Conservation (phyloP, 306 rosid genomes). For the Lithocarpus polystachyus region DNA sequence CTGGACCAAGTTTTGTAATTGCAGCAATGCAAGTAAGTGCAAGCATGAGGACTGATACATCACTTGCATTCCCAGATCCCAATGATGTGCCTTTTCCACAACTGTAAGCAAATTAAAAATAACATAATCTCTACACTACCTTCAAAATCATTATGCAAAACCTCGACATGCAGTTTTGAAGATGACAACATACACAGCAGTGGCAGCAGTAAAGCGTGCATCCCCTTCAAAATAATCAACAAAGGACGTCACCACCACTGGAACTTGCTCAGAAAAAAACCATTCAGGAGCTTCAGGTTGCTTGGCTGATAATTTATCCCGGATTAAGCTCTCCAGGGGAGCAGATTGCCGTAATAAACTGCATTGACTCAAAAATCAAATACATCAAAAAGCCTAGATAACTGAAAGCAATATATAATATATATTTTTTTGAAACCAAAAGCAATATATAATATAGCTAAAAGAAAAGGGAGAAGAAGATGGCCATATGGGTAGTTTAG, state of each 20-base stretch:
- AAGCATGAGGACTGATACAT: slow-evolving; percentile 70
- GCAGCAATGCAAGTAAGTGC: slow-evolving; percentile 84
- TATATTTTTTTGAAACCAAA: not conserved
- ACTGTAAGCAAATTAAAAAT: slow-evolving; percentile 45
- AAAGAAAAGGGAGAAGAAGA: not conserved
- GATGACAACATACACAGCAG: slow-evolving; percentile 58
- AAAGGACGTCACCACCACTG: slow-evolving; percentile 65
- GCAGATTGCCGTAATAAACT: slow-evolving; percentile 84
- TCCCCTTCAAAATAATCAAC: slow-evolving; percentile 65
- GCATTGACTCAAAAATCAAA: slow-evolving; percentile 38
- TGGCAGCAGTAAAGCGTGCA: slow-evolving; percentile 59
- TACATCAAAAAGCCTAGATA: slow-evolving; percentile 21
- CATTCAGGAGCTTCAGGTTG: slow-evolving; percentile 82
- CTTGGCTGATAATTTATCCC: slow-evolving; percentile 75
- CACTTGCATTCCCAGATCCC: slow-evolving; percentile 52
- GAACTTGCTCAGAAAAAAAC: slow-evolving; percentile 95
- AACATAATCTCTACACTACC: slow-evolving; percentile 25
- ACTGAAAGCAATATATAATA: slow-evolving; percentile 16
- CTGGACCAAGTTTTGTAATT: slow-evolving; percentile 75
- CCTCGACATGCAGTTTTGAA: slow-evolving; percentile 14
- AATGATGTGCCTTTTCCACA: slow-evolving; percentile 43
- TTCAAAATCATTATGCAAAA: slow-evolving; percentile 17
- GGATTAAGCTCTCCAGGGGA: slow-evolving; percentile 76
- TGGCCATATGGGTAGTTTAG: not conserved
- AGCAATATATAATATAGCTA: slow-evolving; percentile 17